Evolutionary conservation across 129 eudicot species (phyloP), one percentile per base, ranked within the genome.

Genomic region (Mikania micrantha): DNA sequence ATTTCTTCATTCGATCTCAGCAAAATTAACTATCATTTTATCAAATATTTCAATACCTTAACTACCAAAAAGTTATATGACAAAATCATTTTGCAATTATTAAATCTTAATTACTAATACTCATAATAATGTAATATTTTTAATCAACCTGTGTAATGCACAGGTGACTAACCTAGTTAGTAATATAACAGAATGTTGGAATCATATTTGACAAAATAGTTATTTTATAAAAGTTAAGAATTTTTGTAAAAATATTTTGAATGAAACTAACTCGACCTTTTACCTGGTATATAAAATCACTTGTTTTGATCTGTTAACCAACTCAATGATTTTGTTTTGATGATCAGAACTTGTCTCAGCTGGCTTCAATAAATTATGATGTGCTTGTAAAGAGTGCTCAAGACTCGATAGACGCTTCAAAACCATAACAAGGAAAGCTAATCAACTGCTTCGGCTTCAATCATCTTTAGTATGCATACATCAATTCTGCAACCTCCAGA

Each of bases 301-400:
- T 49, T 12, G 21, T 27, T 22, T 25, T 27, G 25, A 64, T 8
- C 38, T 27, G 0, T 28, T 27, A 28, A 66, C 45, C 60, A 25
- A 52, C 15, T 27, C 25, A 20, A 2, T 70, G 1, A 4, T 64
- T 62, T 60, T 70, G 36, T 49, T 49, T 80, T 28, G 40, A 41
- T 53, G 44, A 49, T 32, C 90, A 93, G 98, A 93, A 93, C 77
- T 66, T 88, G 82, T 93, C 98, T 20, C 96, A 93, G 70, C 79
- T 90, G 57, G 95, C 97, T 67, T 90, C 95, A 10, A 90, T 90
- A 70, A 90, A 90, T 68, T 90, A 90, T 22, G 97, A 90, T 47
- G 67, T 87, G 78, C 89, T 90, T 47, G 78, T 81, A 71, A 90
- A 79, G 80, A 82, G 62, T 66, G 75, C 87, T 67, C 83, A 82